Conservation (phyloP, 768 basidiomycete species). For the Crepidotus variabilis region DNA sequence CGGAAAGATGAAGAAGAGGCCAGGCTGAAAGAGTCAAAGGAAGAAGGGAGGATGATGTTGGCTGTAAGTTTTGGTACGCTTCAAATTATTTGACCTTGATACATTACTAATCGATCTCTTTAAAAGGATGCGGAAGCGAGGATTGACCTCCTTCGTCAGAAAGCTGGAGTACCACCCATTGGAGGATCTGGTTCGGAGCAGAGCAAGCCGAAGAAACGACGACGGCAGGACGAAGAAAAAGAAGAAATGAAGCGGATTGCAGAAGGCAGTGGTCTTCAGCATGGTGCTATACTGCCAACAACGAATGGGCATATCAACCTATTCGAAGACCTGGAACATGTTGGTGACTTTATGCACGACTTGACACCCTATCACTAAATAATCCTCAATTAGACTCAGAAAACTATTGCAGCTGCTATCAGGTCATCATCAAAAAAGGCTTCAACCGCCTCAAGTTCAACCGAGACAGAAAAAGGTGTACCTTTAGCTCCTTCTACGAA, state of each 20-base stretch:
- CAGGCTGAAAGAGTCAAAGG: slow-evolving; percentile 54
- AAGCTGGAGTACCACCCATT: slow-evolving; percentile 42
- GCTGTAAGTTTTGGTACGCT: slow-evolving; percentile 47
- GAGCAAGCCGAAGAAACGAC: slow-evolving; percentile 26
- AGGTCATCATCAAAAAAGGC: slow-evolving; percentile 43
- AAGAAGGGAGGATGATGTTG: slow-evolving; percentile 63
- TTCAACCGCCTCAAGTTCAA: slow-evolving; percentile 22
- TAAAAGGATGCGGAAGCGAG: slow-evolving; percentile 77
- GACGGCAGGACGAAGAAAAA: slow-evolving; percentile 32
- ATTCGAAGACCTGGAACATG: slow-evolving; percentile 79
- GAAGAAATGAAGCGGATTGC: slow-evolving; percentile 30
- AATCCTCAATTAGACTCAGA: slow-evolving; percentile 32
- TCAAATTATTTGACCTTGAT: no score
- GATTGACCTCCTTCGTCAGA: slow-evolving; percentile 57
- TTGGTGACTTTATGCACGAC: slow-evolving; percentile 20
- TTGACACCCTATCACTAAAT: not conserved
- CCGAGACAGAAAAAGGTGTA: slow-evolving; percentile 67
- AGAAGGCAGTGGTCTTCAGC: slow-evolving; percentile 25
- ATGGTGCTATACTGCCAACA: slow-evolving; percentile 35
- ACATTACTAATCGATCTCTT: no score
- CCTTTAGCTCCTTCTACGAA: slow-evolving; percentile 71
- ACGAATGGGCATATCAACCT: slow-evolving; percentile 76
- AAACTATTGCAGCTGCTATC: slow-evolving; percentile 40
- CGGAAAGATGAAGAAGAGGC: slow-evolving; percentile 82
- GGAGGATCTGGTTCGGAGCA: slow-evolving; percentile 8